These are phyloP conservation scores for Hyaloscypha hepaticicola DNA, from an alignment of 495 filamentous ascomycete species.

Conservation along the genomic window DNA sequence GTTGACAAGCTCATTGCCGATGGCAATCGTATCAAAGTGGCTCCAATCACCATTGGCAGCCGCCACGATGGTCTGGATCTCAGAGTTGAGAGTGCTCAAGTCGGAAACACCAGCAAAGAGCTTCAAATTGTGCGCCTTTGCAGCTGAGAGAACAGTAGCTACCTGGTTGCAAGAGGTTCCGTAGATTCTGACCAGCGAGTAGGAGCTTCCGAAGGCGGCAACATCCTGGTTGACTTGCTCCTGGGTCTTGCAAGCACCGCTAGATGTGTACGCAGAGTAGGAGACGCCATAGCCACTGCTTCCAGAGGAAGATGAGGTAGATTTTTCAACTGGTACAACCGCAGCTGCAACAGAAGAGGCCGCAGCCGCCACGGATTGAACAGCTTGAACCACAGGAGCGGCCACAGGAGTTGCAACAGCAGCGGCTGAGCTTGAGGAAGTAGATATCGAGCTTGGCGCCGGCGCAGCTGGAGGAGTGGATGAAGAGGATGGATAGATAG, in stretches of 20 bases:
- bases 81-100: constrained; percentile 52
- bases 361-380: constrained; percentile 3
- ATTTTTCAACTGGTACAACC: constrained; percentile 14
- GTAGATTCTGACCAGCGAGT: constrained; percentile 71
- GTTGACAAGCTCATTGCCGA: constrained; percentile 84
- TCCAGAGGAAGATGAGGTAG: constrained; percentile 22
- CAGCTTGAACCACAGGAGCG: constrained; percentile 38
- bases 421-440: constrained; percentile 9
- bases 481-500: constrained; percentile 4
- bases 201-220: constrained; percentile 45
- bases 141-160: constrained; percentile 55
- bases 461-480: neutral
- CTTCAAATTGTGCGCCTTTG: constrained; percentile 55
- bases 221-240: constrained; percentile 64
- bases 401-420: constrained; percentile 43
- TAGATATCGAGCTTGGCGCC: neutral
- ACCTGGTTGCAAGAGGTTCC: constrained; percentile 78
- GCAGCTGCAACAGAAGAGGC: constrained; percentile 20
- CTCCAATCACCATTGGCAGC: constrained; percentile 57
- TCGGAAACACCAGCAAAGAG: constrained; percentile 75
- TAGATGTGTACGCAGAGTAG: constrained; percentile 72
- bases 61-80: constrained; percentile 51
- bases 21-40: constrained; percentile 63
- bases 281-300: constrained; percentile 55
- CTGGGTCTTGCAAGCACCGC: constrained; percentile 64